These are phyloP conservation scores for Lolium multiflorum DNA, from an alignment of 176 grass and related monocot species.

Conservation along the genomic window DNA sequence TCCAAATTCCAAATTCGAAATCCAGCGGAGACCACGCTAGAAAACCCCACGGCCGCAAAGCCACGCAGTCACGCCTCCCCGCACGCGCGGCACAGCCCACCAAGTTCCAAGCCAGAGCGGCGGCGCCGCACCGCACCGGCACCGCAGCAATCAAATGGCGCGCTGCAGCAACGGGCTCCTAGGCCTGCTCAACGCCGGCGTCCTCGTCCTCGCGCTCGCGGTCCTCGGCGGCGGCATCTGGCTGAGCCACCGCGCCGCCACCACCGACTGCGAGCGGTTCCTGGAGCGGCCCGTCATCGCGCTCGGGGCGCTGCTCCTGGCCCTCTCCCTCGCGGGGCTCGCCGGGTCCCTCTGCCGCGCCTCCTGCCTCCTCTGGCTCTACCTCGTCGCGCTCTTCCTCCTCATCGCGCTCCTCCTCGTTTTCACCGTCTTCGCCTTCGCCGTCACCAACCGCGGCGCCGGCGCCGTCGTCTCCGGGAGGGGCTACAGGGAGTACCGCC, in stretches of 20 bases:
- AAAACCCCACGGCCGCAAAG: slow-evolving; percentile 25
- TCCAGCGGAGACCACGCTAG: neutral
- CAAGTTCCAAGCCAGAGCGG: too few species aligned
- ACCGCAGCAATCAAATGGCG: slow-evolving; percentile 45
- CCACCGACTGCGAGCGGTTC: slow-evolving; percentile 86
- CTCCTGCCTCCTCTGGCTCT: slow-evolving; percentile 88
- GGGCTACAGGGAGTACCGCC: slow-evolving; percentile 85
- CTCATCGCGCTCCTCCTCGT: slow-evolving; percentile 75
- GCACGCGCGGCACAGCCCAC: neutral
- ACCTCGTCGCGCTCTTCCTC: slow-evolving; percentile 86
- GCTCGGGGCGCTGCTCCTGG: slow-evolving; percentile 67
- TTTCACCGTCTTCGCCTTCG: slow-evolving; percentile 88
- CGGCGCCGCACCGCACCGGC: neutral
- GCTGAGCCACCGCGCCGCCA: slow-evolving; percentile 70
- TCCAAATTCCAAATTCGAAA: slow-evolving; percentile 47
- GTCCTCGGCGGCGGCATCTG: slow-evolving; percentile 73
- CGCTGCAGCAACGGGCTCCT: slow-evolving; percentile 79
- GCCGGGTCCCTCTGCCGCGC: slow-evolving; percentile 69
- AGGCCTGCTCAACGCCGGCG: slow-evolving; percentile 68
- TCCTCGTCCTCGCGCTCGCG: slow-evolving; percentile 58
- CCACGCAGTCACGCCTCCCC: neutral
- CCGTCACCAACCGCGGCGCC: slow-evolving; percentile 79
- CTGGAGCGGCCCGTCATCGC: slow-evolving; percentile 70
- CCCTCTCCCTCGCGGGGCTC: slow-evolving; percentile 68
- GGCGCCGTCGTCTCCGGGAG: slow-evolving; percentile 60